Percentiles rank a stretch among this genome's conserved stretches.
Conservation (phyloP, 2,329 filamentous ascomycete species). For the Alternaria dauci region DNA sequence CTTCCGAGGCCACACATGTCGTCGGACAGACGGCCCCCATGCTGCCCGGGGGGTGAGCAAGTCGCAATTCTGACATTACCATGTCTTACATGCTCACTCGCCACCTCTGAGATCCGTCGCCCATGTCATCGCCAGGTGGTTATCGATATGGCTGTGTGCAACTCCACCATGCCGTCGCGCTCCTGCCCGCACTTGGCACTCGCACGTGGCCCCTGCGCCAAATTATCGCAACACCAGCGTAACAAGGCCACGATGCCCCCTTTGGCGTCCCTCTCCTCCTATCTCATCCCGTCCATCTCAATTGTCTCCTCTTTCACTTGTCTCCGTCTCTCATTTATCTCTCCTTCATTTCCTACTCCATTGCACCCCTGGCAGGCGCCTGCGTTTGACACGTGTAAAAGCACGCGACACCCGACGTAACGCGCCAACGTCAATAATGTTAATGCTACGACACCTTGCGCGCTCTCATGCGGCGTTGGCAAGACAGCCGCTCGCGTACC, state of each 20-base stretch:
- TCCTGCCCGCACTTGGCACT: slow-evolving; percentile 5
- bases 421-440: slow-evolving; percentile 38
- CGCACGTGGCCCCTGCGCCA: slow-evolving; percentile 10
- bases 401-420: slow-evolving; percentile 33
- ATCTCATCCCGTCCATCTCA: slow-evolving; percentile 7
- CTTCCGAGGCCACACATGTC: slow-evolving; percentile 21
- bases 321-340: slow-evolving; percentile 22
- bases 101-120: neutral
- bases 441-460: slow-evolving; percentile 39
- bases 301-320: slow-evolving; percentile 14
- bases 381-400: slow-evolving; percentile 27
- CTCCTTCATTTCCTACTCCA: slow-evolving; percentile 21
- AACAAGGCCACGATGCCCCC: slow-evolving; percentile 13
- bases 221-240: slow-evolving; percentile 16
- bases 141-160: slow-evolving; percentile 1
- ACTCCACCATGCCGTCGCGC: slow-evolving; percentile 3
- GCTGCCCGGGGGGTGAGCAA: neutral
- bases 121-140: neutral
- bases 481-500: slow-evolving; percentile 24
- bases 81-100: neutral
- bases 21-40: slow-evolving; percentile 19
- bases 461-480: slow-evolving; percentile 31
- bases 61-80: neutral
- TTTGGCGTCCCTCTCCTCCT: slow-evolving; percentile 5
- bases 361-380: slow-evolving; percentile 17